Percentiles rank a stretch among this genome's conserved stretches.
Evolutionary conservation across 345 rosid species (phyloP).

Genomic region (Salix exigua): DNA sequence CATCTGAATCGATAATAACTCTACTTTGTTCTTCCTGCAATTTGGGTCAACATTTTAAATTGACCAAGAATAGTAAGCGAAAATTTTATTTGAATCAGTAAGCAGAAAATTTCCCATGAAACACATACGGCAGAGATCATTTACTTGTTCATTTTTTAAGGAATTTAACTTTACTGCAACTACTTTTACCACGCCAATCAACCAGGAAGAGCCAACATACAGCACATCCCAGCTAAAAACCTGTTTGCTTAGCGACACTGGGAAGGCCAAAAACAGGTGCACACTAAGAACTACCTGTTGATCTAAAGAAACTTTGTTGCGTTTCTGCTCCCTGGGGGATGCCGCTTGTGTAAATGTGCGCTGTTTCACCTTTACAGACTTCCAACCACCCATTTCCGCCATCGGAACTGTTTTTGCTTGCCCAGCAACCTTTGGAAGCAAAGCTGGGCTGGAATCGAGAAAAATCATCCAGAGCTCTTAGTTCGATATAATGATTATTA

Average conservation of each 20-base stretch:
- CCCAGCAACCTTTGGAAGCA: slow-evolving; percentile 22
- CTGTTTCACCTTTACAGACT: slow-evolving; percentile 45
- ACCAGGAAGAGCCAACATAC: background rate
- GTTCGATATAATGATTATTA: background rate
- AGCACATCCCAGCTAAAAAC: background rate
- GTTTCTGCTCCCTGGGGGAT: slow-evolving; percentile 19
- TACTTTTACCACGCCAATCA: background rate
- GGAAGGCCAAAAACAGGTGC: background rate
- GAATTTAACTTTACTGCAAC: background rate
- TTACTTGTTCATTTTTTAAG: background rate
- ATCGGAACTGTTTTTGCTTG: slow-evolving; percentile 32
- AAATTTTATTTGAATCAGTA: too few species aligned
- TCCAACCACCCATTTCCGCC: slow-evolving; percentile 59
- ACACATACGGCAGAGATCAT: background rate
- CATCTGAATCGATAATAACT: slow-evolving; percentile 64
- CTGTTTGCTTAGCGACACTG: background rate
- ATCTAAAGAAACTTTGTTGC: slow-evolving; percentile 31
- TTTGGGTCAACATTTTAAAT: slow-evolving; percentile 1
- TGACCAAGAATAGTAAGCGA: background rate
- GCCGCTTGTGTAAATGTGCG: slow-evolving; percentile 17
- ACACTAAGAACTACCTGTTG: slow-evolving; percentile 32
- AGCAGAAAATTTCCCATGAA: slow-evolving; percentile 5
- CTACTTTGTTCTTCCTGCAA: slow-evolving; percentile 46
- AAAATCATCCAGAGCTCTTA: background rate
- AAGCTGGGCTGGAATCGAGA: slow-evolving; percentile 39